Conservation (phyloP, 2,329 filamentous ascomycete species). For the Onygena corvina region DNA sequence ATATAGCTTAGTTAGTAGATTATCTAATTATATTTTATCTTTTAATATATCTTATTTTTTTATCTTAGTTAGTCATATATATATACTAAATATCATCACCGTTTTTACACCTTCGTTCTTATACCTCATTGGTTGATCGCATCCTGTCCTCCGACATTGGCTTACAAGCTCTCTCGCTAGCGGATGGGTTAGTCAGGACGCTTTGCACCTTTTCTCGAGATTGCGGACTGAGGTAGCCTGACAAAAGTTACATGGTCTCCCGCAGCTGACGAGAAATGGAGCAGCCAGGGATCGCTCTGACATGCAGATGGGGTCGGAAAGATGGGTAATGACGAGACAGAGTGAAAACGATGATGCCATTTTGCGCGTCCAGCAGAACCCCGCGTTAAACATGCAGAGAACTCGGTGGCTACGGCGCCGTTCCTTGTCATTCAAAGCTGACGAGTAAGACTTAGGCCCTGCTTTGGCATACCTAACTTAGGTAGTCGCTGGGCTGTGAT, state of each 20-base stretch:
- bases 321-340: not conserved
- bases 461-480: not conserved
- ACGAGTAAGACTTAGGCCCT: not conserved
- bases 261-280: constrained; percentile 3
- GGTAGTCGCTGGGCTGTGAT: too few species aligned
- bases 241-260: constrained; percentile 1
- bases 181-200: not conserved
- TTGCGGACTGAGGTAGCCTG: not conserved
- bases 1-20: too few species aligned
- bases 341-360: not conserved
- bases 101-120: too few species aligned
- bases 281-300: not conserved
- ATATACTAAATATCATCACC: too few species aligned
- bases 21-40: too few species aligned
- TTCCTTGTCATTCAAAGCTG: not conserved
- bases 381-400: not conserved
- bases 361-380: not conserved
- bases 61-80: too few species aligned
- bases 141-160: too few species aligned
- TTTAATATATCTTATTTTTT: too few species aligned
- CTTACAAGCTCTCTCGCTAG: not conserved
- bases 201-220: constrained; percentile 4
- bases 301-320: too few species aligned
- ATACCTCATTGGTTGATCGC: too few species aligned
- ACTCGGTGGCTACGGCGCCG: too few species aligned